A percentile compares a stretch with the other conserved stretches of the same genome.
phyloP scores from a whole-genome alignment of 2,329 filamentous ascomycete genomes.

The Hymenoscyphus linearis region DNA sequence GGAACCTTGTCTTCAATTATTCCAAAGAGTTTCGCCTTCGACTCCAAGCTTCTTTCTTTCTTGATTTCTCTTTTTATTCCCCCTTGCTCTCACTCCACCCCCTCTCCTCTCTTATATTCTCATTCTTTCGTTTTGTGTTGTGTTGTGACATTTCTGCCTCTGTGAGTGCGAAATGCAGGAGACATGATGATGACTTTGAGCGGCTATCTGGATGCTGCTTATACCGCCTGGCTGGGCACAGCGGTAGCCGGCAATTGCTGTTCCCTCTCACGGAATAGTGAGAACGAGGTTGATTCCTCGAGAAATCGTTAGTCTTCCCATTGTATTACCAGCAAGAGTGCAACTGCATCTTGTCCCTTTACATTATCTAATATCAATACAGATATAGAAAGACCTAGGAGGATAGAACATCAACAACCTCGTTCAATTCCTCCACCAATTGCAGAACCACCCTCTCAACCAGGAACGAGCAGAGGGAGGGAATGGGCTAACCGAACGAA shows the following conservation, averaged over 20 bases:
- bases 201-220: constrained; percentile 31
- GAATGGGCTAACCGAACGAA: constrained; percentile 34
- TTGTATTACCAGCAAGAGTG: not conserved
- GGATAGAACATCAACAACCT: constrained; percentile 37
- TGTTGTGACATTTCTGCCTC: constrained; percentile 7
- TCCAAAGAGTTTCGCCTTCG: not conserved
- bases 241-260: constrained; percentile 28
- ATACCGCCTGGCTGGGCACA: constrained; percentile 27
- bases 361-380: constrained; percentile 14
- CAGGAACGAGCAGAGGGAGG: constrained; percentile 26
- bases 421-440: constrained; percentile 34
- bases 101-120: constrained; percentile 4
- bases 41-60: not conserved
- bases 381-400: constrained; percentile 34
- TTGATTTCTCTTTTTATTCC: not conserved
- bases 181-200: constrained; percentile 30
- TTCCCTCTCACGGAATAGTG: constrained; percentile 14
- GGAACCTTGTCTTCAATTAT: constrained; percentile 1
- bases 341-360: constrained; percentile 1
- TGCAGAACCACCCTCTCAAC: constrained; percentile 25
- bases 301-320: not conserved
- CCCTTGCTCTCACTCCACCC: constrained; percentile 3
- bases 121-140: constrained; percentile 2
- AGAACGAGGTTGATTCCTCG: not conserved
- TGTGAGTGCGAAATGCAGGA: constrained; percentile 25